These are phyloP conservation scores for Leccinum incarnatum DNA, from an alignment of 768 basidiomycete species.

Conservation along the genomic window DNA sequence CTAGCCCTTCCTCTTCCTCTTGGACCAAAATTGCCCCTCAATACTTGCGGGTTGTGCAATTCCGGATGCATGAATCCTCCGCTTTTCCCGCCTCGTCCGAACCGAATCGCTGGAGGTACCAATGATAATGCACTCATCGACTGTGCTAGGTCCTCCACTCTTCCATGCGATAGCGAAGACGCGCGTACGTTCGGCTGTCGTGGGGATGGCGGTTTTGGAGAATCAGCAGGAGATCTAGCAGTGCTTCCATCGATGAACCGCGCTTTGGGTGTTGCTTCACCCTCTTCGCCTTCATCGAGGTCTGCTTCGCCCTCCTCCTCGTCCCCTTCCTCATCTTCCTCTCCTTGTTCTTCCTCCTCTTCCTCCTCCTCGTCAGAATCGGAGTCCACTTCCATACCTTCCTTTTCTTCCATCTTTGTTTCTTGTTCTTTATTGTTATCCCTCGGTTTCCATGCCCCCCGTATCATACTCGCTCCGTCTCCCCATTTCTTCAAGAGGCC, in stretches of 20 bases:
- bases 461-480: conserved; percentile 76
- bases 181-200: conserved; percentile 19
- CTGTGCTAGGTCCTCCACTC: conserved; percentile 48
- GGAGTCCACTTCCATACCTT: conserved; percentile 25
- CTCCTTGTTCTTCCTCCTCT: conserved; percentile 9
- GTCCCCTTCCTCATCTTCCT: conserved; percentile 10
- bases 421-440: conserved; percentile 23
- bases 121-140: conserved; percentile 51
- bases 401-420: conserved; percentile 6
- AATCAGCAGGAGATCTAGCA: conserved; percentile 19
- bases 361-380: conserved; percentile 19
- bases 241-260: conserved; percentile 14
- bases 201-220: conserved; percentile 19
- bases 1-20: conserved; percentile 33
- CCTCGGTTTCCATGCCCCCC: conserved; percentile 66
- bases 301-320: conserved; percentile 17
- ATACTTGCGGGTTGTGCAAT: conserved; percentile 32
- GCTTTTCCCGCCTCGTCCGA: conserved; percentile 66
- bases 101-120: conserved; percentile 66
- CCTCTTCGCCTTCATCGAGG: conserved; percentile 21
- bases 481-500: conserved; percentile 79
- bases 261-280: conserved; percentile 29
- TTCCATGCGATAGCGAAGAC: conserved; percentile 17
- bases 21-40: conserved; percentile 26
- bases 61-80: conserved; percentile 47